Conservation (phyloP, 805 yeast species). For the Danielia oregonensis region DNA sequence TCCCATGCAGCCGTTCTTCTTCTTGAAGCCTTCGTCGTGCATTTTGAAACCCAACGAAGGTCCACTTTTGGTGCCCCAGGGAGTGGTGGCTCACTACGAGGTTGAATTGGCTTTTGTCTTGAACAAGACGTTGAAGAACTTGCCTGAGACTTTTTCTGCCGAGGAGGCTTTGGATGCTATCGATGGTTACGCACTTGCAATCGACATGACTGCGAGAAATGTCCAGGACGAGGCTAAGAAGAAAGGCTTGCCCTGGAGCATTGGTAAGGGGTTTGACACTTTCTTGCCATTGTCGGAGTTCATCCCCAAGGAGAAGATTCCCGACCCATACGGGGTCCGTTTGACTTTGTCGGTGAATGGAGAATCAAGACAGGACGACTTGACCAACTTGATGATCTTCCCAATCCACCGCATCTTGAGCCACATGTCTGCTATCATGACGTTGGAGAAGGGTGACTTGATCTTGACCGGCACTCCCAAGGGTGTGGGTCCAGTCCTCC, state of each 20-base stretch:
- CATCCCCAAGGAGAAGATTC: constrained; percentile 61
- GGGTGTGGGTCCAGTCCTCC: constrained; percentile 82
- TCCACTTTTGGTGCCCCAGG: constrained; percentile 79
- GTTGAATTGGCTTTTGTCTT: constrained; percentile 84
- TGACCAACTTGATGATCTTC: constrained; percentile 81
- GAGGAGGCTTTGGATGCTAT: constrained; percentile 74
- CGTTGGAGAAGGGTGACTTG: constrained; percentile 85
- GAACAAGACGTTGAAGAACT: constrained; percentile 58
- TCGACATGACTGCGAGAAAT: constrained; percentile 93
- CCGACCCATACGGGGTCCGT: constrained; percentile 70
- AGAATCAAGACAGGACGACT: constrained; percentile 64
- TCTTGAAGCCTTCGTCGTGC: constrained; percentile 83
- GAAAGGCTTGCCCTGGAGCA: constrained; percentile 95
- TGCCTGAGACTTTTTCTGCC: constrained; percentile 55
- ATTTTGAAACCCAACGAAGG: constrained; percentile 59
- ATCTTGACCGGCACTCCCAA: constrained; percentile 96
- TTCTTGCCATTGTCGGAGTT: constrained; percentile 82
- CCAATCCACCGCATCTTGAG: constrained; percentile 77
- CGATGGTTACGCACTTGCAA: constrained; percentile 82
- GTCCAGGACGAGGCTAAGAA: constrained; percentile 92
- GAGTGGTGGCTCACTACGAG: constrained; percentile 83
- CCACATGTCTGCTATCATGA: constrained; percentile 84
- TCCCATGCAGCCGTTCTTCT: constrained; percentile 89
- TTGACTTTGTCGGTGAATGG: constrained; percentile 69
- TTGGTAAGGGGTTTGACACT: constrained; percentile 95